Conservation (phyloP, 345 rosid species). For the Sonneratia alba region DNA sequence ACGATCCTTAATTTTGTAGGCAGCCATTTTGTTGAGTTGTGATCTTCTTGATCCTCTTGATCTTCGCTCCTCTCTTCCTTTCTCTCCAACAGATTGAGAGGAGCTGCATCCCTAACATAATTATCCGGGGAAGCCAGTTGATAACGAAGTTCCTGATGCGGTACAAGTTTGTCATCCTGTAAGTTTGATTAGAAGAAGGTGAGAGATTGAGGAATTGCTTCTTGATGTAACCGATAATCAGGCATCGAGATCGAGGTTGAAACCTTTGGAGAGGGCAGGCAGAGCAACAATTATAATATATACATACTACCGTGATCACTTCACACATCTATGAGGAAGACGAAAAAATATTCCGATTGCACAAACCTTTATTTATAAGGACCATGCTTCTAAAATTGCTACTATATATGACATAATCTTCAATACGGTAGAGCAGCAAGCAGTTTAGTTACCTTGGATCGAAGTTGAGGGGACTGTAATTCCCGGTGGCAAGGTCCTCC, state of each 20-base stretch:
- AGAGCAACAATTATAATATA: not conserved
- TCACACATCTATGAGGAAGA: not conserved
- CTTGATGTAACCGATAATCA: not conserved
- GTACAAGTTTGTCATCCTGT: not conserved
- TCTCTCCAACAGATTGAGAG: not conserved
- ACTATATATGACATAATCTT: not conserved
- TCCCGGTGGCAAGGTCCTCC: not conserved
- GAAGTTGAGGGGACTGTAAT: not conserved
- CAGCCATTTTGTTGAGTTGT: conserved; percentile 53
- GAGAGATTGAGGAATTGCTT: not conserved
- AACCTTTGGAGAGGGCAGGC: too few relatives aligned
- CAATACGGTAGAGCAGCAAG: not conserved
- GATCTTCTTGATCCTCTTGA: not conserved
- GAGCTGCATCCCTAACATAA: not conserved
- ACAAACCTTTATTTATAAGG: not conserved
- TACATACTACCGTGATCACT: not conserved
- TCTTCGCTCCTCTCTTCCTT: not conserved
- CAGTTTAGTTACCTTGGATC: not conserved
- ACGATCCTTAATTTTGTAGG: conserved; percentile 81
- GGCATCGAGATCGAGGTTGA: not conserved
- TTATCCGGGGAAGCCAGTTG: not conserved
- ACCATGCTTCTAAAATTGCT: not conserved
- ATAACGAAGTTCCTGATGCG: not conserved
- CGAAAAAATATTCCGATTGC: not conserved
- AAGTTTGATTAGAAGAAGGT: not conserved